Conservation (phyloP, 2,329 filamentous ascomycete genomes). For the Sporothrix inflata region DNA sequence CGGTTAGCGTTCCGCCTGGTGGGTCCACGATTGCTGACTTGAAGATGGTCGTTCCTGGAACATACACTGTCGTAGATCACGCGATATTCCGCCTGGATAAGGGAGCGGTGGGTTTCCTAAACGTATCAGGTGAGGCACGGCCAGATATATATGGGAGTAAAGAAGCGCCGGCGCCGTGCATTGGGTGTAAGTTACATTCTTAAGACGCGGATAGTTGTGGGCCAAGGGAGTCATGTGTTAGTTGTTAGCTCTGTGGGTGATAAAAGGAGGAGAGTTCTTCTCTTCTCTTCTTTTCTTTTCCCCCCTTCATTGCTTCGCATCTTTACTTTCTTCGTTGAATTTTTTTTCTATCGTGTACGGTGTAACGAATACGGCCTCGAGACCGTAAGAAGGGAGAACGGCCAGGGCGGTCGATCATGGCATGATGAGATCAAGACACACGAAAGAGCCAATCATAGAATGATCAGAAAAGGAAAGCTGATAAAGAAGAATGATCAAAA, state of each 20-base stretch:
- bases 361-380: neutral
- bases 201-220: neutral
- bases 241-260: neutral
- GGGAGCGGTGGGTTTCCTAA: constrained; percentile 6
- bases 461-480: no score
- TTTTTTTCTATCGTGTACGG: neutral
- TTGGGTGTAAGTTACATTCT: constrained; percentile 2
- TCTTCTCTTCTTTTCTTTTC: neutral
- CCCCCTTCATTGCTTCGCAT: neutral
- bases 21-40: constrained; percentile 3
- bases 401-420: neutral
- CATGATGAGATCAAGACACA: no score
- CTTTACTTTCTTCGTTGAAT: neutral
- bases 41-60: constrained; percentile 4
- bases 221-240: neutral
- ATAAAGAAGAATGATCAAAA: neutral
- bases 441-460: neutral
- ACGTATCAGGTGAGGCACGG: constrained; percentile 1
- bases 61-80: neutral
- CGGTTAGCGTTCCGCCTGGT: constrained; percentile 1
- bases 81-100: constrained; percentile 1
- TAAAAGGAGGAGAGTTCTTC: neutral
- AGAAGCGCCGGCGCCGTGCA: neutral
- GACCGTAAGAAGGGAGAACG: neutral
- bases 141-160: neutral